These are phyloP conservation scores for Leccinum barrowsii DNA, from an alignment of 768 basidiomycete species.

Conservation along the genomic window DNA sequence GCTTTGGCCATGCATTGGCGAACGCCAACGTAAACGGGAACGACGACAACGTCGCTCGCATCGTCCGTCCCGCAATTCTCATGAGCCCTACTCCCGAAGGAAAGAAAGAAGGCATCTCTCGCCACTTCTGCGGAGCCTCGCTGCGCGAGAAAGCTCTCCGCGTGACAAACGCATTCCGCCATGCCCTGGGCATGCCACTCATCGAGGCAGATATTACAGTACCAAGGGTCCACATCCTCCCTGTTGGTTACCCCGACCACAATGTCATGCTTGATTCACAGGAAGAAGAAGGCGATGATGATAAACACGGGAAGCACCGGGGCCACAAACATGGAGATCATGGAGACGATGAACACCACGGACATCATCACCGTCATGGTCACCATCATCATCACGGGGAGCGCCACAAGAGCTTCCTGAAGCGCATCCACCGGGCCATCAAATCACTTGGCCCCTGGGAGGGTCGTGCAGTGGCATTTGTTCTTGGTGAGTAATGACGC, in stretches of 20 bases:
- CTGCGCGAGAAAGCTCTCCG: conserved; percentile 48
- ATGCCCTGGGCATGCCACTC: conserved; percentile 51
- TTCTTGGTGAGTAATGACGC: conserved; percentile 53
- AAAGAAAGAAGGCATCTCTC: conserved; percentile 12
- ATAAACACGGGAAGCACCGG: conserved; percentile 11
- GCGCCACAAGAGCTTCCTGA: conserved; percentile 46
- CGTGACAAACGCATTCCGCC: conserved; percentile 52
- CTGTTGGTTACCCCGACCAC: conserved; percentile 11
- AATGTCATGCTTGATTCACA: background rate
- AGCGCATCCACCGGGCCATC: conserved; percentile 61
- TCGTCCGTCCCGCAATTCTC: conserved; percentile 14
- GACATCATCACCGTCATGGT: conserved; percentile 13
- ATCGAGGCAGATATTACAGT: conserved; percentile 31
- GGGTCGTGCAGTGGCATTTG: conserved; percentile 77
- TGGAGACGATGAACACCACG: background rate
- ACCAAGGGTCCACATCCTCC: conserved; percentile 29
- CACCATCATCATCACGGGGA: conserved; percentile 14
- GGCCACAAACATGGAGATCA: background rate
- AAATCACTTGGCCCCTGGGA: conserved; percentile 79
- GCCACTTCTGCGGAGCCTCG: conserved; percentile 32
- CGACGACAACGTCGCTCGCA: conserved; percentile 23
- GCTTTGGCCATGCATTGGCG: conserved; percentile 37
- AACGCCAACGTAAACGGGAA: conserved; percentile 30
- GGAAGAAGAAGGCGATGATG: conserved; percentile 6
- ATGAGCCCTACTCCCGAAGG: conserved; percentile 7